These are phyloP conservation scores for Phaeosphaeriaceae sp. DNA, from an alignment of 2,329 filamentous ascomycete genomes.

Conservation along the genomic window DNA sequence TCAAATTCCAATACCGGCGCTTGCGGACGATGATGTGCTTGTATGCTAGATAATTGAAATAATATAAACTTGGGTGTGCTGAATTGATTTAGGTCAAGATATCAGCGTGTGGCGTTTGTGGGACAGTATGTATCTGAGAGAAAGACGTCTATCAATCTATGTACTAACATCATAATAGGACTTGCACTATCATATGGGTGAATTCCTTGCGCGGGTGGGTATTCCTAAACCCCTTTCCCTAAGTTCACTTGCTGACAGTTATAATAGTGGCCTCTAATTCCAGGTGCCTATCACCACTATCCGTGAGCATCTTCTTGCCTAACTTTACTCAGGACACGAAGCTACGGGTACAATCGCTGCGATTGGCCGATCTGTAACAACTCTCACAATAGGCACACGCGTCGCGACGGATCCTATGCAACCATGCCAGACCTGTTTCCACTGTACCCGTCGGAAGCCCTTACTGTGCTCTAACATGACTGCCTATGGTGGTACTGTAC, in stretches of 20 bases:
- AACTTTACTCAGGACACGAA: conserved; percentile 62
- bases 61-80: neutral
- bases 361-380: conserved; percentile 64
- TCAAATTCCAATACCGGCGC: conserved; percentile 20
- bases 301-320: neutral
- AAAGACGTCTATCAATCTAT: too few relatives aligned
- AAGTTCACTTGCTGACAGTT: neutral
- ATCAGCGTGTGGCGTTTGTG: conserved; percentile 31
- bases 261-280: conserved; percentile 28
- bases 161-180: conserved; percentile 20
- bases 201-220: conserved; percentile 29
- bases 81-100: conserved; percentile 25
- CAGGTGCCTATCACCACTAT: conserved; percentile 15
- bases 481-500: conserved; percentile 70
- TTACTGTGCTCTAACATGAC: conserved; percentile 73
- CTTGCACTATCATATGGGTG: conserved; percentile 34
- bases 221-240: too few relatives aligned
- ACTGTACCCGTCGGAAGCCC: conserved; percentile 71
- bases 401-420: conserved; percentile 68
- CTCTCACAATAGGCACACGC: conserved; percentile 66
- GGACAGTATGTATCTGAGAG: conserved; percentile 17
- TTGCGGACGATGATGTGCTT: conserved; percentile 31
- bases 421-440: conserved; percentile 74
- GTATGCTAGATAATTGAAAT: conserved; percentile 6
- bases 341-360: conserved; percentile 70